These are phyloP conservation scores for Oryza brachyantha DNA, from an alignment of 176 grass and related monocot genomes.

Conservation along the genomic window DNA sequence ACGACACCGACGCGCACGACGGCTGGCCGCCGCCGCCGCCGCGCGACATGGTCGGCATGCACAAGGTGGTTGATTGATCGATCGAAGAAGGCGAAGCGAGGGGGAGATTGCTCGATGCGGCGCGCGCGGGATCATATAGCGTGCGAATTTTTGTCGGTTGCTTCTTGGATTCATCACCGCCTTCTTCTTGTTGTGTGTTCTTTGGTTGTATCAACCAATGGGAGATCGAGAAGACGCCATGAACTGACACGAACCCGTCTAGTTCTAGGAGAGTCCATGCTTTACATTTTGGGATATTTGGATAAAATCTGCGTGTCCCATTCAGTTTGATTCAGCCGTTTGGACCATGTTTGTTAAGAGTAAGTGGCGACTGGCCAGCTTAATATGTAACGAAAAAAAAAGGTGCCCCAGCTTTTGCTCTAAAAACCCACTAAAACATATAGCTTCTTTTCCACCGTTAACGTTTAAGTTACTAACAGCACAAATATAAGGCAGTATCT, in stretches of 20 bases:
- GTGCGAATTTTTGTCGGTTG: neutral
- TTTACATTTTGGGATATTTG: neutral
- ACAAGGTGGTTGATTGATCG: no score
- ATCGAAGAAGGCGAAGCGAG: neutral
- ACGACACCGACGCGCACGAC: constrained; percentile 5
- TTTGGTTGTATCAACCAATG: constrained; percentile 3
- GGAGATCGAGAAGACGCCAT: neutral
- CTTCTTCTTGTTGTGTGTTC: constrained; percentile 25
- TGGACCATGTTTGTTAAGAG: no score
- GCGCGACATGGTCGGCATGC: neutral
- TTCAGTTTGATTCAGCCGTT: neutral
- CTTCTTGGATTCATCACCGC: neutral
- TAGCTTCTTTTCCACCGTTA: no score
- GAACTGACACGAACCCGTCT: neutral
- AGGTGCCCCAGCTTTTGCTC: no score
- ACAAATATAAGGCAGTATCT: no score
- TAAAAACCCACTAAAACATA: no score
- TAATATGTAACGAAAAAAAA: no score
- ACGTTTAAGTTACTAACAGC: no score
- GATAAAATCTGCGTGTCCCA: neutral
- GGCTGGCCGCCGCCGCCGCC: neutral
- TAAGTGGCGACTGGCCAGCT: no score
- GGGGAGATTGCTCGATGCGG: constrained; percentile 2
- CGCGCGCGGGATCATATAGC: neutral
- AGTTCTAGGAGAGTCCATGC: neutral